These are phyloP conservation scores for Phytopythium chamaehyphon DNA, from an alignment of 352 stramenopile species.

Conservation along the genomic window DNA sequence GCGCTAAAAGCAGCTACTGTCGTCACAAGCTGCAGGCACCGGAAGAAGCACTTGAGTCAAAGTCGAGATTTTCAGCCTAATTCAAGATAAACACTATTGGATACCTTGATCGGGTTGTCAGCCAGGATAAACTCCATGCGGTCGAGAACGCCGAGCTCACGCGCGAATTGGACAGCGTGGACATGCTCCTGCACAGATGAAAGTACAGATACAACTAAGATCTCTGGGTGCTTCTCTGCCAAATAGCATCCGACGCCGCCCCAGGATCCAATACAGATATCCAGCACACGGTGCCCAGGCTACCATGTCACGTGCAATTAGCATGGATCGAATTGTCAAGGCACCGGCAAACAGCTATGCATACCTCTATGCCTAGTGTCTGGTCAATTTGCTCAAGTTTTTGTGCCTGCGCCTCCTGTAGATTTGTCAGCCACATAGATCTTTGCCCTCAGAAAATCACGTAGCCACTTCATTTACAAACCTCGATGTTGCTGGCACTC, in stretches of 20 bases:
- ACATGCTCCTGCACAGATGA: constrained; percentile 55
- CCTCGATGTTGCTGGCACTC: constrained; percentile 40
- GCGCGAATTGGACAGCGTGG: constrained; percentile 52
- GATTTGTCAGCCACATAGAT: not conserved
- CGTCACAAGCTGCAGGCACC: constrained; percentile 34
- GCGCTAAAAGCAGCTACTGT: constrained; percentile 46
- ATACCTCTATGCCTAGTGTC: constrained; percentile 55
- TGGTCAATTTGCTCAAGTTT: constrained; percentile 68
- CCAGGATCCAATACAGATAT: constrained; percentile 81
- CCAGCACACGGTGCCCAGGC: constrained; percentile 60
- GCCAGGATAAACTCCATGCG: constrained; percentile 71
- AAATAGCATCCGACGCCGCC: constrained; percentile 75
- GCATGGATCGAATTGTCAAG: not conserved
- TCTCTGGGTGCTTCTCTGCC: constrained; percentile 38
- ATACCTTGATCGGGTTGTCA: constrained; percentile 52
- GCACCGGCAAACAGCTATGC: not conserved
- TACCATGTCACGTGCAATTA: constrained; percentile 15
- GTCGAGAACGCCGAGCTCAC: constrained; percentile 51
- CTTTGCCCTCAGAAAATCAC: not conserved
- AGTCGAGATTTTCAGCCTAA: not conserved
- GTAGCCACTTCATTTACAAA: not conserved
- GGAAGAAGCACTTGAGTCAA: too few species aligned
- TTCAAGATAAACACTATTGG: not conserved
- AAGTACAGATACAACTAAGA: constrained; percentile 54
- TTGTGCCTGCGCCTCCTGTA: constrained; percentile 51